Conservation (phyloP, 805 yeast genomes). For the Cyberlindnera lachancei region DNA sequence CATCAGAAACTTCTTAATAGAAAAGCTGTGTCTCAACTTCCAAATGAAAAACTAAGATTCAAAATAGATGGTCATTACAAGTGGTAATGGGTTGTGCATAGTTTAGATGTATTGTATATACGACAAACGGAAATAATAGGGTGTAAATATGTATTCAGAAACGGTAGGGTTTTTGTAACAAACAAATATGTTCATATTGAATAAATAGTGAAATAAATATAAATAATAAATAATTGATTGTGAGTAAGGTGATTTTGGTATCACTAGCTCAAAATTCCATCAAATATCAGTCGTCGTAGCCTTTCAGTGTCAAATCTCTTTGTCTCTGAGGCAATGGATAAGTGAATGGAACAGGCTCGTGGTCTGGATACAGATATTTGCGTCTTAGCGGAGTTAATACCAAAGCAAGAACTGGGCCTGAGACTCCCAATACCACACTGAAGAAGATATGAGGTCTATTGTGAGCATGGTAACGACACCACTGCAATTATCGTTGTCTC, state of each 20-base stretch:
- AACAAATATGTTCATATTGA: no score
- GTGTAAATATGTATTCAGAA: no score
- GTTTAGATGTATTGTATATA: no score
- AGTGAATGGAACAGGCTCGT: constrained; percentile 51
- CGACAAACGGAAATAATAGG: no score
- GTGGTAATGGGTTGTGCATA: constrained; percentile 46
- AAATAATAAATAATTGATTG: no score
- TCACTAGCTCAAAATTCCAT: neutral
- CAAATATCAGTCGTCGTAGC: constrained; percentile 48
- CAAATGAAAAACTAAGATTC: constrained; percentile 40
- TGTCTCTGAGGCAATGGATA: constrained; percentile 47
- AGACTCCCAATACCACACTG: constrained; percentile 53
- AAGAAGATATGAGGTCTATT: constrained; percentile 68
- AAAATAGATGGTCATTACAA: constrained; percentile 43
- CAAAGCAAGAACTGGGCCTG: constrained; percentile 59
- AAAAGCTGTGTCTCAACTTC: constrained; percentile 46
- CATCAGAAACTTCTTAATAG: constrained; percentile 37
- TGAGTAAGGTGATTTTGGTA: no score
- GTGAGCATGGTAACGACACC: constrained; percentile 71
- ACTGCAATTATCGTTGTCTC: constrained; percentile 26
- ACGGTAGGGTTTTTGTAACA: no score
- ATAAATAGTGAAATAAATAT: no score
- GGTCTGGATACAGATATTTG: constrained; percentile 57
- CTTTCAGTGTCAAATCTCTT: constrained; percentile 40
- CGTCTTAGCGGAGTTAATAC: constrained; percentile 63